Evolutionary conservation across 2,329 filamentous ascomycete genomes (phyloP).

Genomic region (Epichloe hybrida): DNA sequence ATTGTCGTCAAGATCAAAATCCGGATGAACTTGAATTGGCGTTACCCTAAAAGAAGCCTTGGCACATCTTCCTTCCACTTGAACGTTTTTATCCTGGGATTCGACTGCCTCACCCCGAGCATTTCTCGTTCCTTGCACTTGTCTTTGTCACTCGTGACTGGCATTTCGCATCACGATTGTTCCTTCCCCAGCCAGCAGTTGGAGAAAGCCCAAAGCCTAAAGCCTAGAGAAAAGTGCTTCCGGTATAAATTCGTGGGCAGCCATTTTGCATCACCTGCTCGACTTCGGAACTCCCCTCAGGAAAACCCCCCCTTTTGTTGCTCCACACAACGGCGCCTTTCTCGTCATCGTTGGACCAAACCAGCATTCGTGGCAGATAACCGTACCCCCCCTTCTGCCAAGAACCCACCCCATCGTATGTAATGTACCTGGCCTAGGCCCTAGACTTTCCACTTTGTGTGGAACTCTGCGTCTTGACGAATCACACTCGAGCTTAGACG

Average conservation of each 20-base stretch:
- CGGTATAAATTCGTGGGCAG: slow-evolving; percentile 22
- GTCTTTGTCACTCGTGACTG: no score
- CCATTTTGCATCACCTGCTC: slow-evolving; percentile 8
- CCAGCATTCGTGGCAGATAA: no score
- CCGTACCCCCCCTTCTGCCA: not conserved
- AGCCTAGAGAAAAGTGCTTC: slow-evolving; percentile 14
- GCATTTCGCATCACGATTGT: not conserved
- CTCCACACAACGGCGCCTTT: no score
- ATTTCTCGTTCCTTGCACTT: no score
- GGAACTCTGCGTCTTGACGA: slow-evolving; percentile 1
- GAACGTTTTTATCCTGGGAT: not conserved
- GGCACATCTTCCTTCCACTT: no score
- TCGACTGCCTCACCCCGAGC: no score
- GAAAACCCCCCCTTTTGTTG: no score
- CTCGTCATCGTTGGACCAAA: no score
- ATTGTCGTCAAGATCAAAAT: not conserved
- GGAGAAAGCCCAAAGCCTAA: slow-evolving; percentile 5
- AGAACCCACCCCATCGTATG: not conserved
- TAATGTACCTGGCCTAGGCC: not conserved
- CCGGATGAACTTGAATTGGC: not conserved
- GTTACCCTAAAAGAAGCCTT: no score
- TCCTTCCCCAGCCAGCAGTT: not conserved
- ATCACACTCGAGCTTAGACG: slow-evolving; percentile 1
- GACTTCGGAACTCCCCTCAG: not conserved
- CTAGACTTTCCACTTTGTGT: slow-evolving; percentile 2